Percentiles rank a stretch among this genome's conserved stretches.
Evolutionary conservation across 805 yeast genomes (phyloP).

Genomic region (Saturnispora besseyi): DNA sequence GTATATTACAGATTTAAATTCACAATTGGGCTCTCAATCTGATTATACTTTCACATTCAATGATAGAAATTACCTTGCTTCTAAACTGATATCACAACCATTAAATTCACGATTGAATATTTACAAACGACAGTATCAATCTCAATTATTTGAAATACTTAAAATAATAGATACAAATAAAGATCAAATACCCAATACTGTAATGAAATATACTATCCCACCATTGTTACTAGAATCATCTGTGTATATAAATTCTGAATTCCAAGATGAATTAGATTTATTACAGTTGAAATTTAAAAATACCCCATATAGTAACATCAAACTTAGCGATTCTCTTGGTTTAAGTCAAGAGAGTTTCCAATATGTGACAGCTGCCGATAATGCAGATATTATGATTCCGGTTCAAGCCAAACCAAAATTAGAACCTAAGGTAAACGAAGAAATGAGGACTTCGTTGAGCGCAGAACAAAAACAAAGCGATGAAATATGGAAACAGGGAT

Average conservation of each 20-base stretch:
- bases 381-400: constrained; percentile 16
- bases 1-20: background rate
- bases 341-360: constrained; percentile 19
- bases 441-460: background rate
- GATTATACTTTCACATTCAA: background rate
- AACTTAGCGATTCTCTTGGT: background rate
- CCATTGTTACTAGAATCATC: background rate
- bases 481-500: constrained; percentile 6
- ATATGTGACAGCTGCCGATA: constrained; percentile 14
- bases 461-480: background rate
- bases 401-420: background rate
- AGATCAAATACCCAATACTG: background rate
- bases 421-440: background rate
- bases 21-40: background rate
- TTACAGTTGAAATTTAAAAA: background rate
- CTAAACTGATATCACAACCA: background rate
- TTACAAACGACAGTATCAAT: background rate
- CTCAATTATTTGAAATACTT: constrained; percentile 2
- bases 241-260: background rate
- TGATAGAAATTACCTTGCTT: constrained; percentile 1
- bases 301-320: background rate
- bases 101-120: background rate
- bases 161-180: background rate
- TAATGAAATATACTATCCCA: background rate
- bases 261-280: background rate